Base-by-base conservation (phyloP, 371 early-diverging fungal species). In the Mortierella polycephala region DNA sequence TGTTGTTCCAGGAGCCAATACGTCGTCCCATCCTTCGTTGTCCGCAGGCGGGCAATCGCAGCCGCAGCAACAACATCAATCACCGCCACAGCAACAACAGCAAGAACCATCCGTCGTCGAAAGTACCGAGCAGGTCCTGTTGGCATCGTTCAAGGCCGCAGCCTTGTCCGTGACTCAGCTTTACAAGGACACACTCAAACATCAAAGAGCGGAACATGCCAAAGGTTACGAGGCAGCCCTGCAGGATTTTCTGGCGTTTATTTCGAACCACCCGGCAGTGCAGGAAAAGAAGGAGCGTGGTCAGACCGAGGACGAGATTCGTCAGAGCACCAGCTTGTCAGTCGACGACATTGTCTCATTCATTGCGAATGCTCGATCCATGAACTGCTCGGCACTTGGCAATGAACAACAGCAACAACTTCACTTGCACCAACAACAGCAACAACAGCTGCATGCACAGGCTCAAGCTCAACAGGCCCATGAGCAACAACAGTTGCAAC, bases 201-300 rank as follows among this genome's bases (percentile, higher is more conserved):
- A 89, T 62, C 88, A 89, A 53, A 83, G 88, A 49, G 84, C 84
- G 57, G 84, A 87, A 8, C 92, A 85, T 82, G 85, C 86, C 51
- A 79, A 85, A 16, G 94, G 94, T n/a, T 94, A 92, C 75, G 87
- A 87, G 62, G 89, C 91, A 57, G 91, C 91, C 18, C 68, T 94
- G 37, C 89, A 87, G 75, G 92, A 94, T 83, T 69, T 94, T 12
- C 83, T 86, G 70, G 84, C 85, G 30, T 90, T 91, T 64, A 82
- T 91, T 51, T 70, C 82, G 7, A 81, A 82, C 11, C 88, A 88
- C 44, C 83, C 86, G 21, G 69, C 54, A 14, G 80, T 81, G 7
- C 80, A 81, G 60, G 79, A 69, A 14, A 76, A 71, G 20, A 82
- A 81, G 40, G 85, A 85, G 54, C 81, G 80, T 57, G 85, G 85